Conservation (phyloP, 2,329 filamentous ascomycete species). For the Arachnomyces sp. region DNA sequence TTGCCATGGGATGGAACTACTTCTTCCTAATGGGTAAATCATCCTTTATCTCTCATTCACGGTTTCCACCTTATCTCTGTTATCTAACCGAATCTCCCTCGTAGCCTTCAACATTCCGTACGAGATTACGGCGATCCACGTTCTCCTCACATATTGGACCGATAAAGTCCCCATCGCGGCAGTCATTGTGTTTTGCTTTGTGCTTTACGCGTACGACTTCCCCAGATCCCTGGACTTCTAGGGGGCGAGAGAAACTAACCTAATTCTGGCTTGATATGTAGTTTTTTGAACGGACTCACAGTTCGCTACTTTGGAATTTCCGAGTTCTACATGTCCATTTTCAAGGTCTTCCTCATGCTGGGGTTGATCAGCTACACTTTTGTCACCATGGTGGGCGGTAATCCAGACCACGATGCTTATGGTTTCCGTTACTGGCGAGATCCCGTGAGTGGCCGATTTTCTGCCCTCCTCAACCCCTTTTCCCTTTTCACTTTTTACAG, state of each 20-base stretch:
- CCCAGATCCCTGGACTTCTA: constrained; percentile 24
- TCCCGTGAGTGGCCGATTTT: constrained; percentile 36
- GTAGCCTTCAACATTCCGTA: constrained; percentile 23
- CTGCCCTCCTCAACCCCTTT: not conserved
- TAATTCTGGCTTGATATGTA: constrained; percentile 2
- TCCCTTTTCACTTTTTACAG: too few relatives aligned
- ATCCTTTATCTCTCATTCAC: not conserved
- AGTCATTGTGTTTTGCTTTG: constrained; percentile 29
- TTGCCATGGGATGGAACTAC: constrained; percentile 24
- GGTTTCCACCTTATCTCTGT: not conserved
- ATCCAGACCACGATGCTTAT: constrained; percentile 59
- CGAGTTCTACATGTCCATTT: constrained; percentile 40
- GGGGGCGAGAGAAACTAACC: not conserved
- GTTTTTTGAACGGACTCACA: constrained; percentile 33
- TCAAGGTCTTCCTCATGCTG: constrained; percentile 30
- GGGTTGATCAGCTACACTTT: constrained; percentile 48
- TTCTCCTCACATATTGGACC: constrained; percentile 32
- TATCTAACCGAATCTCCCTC: not conserved
- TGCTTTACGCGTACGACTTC: constrained; percentile 28
- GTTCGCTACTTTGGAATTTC: constrained; percentile 38
- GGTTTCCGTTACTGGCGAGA: constrained; percentile 58
- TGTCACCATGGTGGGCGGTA: constrained; percentile 70
- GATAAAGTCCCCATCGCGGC: constrained; percentile 31
- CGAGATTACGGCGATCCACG: constrained; percentile 32
- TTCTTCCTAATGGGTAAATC: constrained; percentile 19